phyloP scores from a whole-genome alignment of 2,329 filamentous ascomycete genomes.

The Paecilomyces sp. region DNA sequence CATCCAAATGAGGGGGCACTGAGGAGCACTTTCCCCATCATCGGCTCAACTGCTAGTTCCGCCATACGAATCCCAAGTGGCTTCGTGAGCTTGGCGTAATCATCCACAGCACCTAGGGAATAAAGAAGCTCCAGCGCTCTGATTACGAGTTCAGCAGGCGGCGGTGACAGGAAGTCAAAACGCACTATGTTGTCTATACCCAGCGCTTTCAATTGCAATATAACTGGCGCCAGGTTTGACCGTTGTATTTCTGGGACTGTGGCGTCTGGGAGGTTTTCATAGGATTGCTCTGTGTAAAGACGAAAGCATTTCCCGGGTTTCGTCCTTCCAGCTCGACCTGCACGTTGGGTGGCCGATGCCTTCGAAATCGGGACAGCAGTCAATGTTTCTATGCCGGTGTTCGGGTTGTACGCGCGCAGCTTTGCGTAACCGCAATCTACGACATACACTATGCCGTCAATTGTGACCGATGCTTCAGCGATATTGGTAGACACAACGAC shows the following conservation, averaged over 20 bases:
- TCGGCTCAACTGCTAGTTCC: conserved; percentile 85
- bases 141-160: conserved; percentile 75
- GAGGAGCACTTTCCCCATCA: conserved; percentile 87
- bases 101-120: conserved; percentile 77
- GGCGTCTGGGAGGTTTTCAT: conserved; percentile 57
- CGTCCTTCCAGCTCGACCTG: conserved; percentile 83
- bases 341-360: conserved; percentile 85
- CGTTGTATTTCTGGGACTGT: conserved; percentile 88
- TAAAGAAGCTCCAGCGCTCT: conserved; percentile 84
- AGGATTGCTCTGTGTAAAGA: conserved; percentile 75
- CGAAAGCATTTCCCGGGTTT: conserved; percentile 90
- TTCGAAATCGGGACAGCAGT: conserved; percentile 78
- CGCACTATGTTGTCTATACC: conserved; percentile 91
- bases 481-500: conserved; percentile 94
- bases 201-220: conserved; percentile 88
- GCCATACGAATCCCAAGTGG: conserved; percentile 89
- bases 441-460: conserved; percentile 85
- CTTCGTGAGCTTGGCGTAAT: conserved; percentile 81
- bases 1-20: conserved; percentile 69
- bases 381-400: conserved; percentile 78
- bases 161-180: conserved; percentile 82
- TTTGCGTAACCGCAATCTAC: conserved; percentile 90
- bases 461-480: conserved; percentile 91
- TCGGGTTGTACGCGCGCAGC: conserved; percentile 74
- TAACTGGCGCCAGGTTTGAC: conserved; percentile 78